Conservation (phyloP, 495 filamentous ascomycete species). For the Xylaria nigripes region DNA sequence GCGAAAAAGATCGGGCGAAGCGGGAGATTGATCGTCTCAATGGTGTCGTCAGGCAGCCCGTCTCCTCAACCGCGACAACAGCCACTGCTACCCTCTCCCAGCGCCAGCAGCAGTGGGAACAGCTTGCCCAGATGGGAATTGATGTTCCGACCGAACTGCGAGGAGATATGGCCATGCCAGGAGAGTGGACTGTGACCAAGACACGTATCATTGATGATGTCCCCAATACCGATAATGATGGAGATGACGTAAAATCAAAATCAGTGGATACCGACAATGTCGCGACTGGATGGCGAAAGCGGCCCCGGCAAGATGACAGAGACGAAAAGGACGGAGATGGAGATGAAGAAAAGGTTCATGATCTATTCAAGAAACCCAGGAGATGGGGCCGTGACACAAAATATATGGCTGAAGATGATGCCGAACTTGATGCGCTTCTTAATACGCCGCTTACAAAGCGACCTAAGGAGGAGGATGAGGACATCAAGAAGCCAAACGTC, state of each 20-base stretch:
- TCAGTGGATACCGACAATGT: slow-evolving; percentile 36
- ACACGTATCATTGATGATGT: slow-evolving; percentile 36
- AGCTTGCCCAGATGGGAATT: slow-evolving; percentile 82
- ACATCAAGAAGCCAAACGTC: slow-evolving; percentile 20
- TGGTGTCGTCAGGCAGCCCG: slow-evolving; percentile 52
- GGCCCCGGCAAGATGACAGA: slow-evolving; percentile 50
- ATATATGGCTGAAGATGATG: slow-evolving; percentile 55
- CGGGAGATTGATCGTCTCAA: slow-evolving; percentile 81
- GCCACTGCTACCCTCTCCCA: slow-evolving; percentile 50
- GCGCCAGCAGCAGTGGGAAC: slow-evolving; percentile 73
- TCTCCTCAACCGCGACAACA: slow-evolving; percentile 8
- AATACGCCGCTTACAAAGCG: slow-evolving; percentile 33
- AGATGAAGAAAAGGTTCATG: slow-evolving; percentile 51
- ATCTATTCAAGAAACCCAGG: slow-evolving; percentile 47
- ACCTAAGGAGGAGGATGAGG: slow-evolving; percentile 25
- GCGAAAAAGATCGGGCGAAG: slow-evolving; percentile 73
- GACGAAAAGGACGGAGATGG: slow-evolving; percentile 58
- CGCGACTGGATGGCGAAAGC: slow-evolving; percentile 55
- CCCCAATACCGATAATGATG: slow-evolving; percentile 9
- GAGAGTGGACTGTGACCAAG: slow-evolving; percentile 75
- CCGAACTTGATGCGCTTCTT: slow-evolving; percentile 65
- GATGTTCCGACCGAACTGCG: slow-evolving; percentile 73
- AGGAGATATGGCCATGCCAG: slow-evolving; percentile 75
- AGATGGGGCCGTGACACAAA: slow-evolving; percentile 69
- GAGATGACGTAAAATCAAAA: slow-evolving; percentile 13